These are phyloP conservation scores for Mortierella sp. DNA, from an alignment of 371 early-diverging fungal species.

Conservation along the genomic window DNA sequence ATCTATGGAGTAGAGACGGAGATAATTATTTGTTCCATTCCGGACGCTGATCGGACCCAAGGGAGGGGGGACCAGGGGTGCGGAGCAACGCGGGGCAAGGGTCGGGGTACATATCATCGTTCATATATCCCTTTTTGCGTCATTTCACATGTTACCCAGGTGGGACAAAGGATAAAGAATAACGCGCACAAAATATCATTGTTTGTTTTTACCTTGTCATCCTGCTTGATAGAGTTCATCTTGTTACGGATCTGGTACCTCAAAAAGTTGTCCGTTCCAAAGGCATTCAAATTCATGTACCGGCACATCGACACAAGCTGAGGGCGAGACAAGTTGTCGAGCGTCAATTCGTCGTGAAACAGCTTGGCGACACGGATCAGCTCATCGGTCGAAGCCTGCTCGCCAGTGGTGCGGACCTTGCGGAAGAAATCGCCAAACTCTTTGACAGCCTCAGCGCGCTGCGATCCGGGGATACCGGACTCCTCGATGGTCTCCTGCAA, in stretches of 20 bases:
- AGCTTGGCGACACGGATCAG: constrained; percentile 85
- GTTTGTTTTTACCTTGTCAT: constrained; percentile 74
- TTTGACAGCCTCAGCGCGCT: constrained; percentile 71
- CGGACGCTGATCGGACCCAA: constrained; percentile 1
- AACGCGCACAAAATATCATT: neutral
- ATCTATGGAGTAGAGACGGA: neutral
- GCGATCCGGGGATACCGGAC: constrained; percentile 72
- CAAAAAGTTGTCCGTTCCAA: constrained; percentile 95
- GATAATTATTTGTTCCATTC: constrained; percentile 3
- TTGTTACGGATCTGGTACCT: constrained; percentile 89
- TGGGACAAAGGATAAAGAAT: neutral
- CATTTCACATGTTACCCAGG: neutral
- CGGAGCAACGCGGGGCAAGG: neutral
- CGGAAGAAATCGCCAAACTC: constrained; percentile 87
- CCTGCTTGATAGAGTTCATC: constrained; percentile 86
- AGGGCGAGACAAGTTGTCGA: constrained; percentile 94
- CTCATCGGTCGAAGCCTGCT: constrained; percentile 85
- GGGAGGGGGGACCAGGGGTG: neutral
- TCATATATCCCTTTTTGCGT: neutral
- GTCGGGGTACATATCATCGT: neutral
- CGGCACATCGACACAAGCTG: constrained; percentile 94
- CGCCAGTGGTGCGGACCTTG: constrained; percentile 89
- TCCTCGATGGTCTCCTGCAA: constrained; percentile 96
- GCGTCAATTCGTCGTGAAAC: constrained; percentile 92
- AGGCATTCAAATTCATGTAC: constrained; percentile 92